Percentiles rank a stretch among this genome's conserved stretches.
phyloP scores from a whole-genome alignment of 164 flowering plant species.

The Sextonia rubra region DNA sequence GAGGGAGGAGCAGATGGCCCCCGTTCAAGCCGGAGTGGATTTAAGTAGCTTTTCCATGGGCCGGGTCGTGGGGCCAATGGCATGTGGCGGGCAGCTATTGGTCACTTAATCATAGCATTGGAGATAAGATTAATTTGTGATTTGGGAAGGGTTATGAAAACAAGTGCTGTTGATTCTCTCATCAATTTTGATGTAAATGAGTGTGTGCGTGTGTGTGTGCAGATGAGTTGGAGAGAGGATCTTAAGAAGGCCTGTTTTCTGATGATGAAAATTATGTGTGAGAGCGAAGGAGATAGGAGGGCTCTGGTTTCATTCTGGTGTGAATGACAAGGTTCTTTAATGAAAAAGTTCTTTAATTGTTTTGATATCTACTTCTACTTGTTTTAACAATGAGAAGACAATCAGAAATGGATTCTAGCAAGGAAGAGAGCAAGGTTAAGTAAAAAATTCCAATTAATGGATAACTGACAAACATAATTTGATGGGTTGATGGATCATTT shows the following conservation, averaged over 20 bases:
- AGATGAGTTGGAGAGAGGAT: not conserved
- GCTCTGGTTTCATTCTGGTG: not conserved
- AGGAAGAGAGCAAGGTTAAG: too few relatives aligned
- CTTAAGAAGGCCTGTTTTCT: too few relatives aligned
- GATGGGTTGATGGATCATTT: too few relatives aligned
- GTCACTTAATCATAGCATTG: not conserved
- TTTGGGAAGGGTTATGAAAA: not conserved
- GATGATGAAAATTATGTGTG: too few relatives aligned
- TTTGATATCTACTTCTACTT: not conserved
- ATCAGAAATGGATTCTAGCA: too few relatives aligned
- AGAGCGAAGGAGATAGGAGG: not conserved
- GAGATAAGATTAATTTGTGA: too few relatives aligned
- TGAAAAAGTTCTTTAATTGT: not conserved
- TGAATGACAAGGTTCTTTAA: not conserved
- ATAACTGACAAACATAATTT: too few relatives aligned
- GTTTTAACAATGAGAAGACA: too few relatives aligned
- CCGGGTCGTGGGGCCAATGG: not conserved
- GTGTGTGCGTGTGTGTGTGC: too few relatives aligned
- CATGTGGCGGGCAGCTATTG: constrained; percentile 6
- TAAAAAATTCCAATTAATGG: too few relatives aligned
- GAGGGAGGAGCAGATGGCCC: constrained; percentile 2
- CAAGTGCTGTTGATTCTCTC: not conserved
- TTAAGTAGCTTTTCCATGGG: not conserved
- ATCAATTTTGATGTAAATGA: not conserved
- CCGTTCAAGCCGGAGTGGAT: not conserved